phyloP scores from a whole-genome alignment of 371 early-diverging fungal genomes.

The Furculomyces boomerangus region DNA sequence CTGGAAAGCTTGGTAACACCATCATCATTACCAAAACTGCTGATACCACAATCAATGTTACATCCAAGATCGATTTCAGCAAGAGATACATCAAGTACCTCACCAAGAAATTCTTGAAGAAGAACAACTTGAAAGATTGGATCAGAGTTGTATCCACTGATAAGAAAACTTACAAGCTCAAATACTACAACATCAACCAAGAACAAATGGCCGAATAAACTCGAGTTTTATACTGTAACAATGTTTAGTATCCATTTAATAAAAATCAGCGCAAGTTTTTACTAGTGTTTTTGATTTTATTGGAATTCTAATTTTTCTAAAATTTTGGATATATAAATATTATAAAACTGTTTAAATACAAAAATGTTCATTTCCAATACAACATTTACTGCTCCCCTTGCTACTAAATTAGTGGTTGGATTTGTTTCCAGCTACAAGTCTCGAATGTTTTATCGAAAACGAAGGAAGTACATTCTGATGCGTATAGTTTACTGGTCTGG shows the following conservation, averaged over 20 bases:
- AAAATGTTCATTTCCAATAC: too few species aligned
- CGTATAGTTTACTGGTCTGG: not conserved
- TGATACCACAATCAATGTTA: constrained; percentile 59
- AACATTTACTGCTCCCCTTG: too few species aligned
- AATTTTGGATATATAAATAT: too few species aligned
- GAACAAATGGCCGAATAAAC: constrained; percentile 47
- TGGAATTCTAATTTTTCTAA: too few species aligned
- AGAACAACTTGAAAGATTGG: constrained; percentile 96
- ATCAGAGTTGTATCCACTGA: constrained; percentile 84
- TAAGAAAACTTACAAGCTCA: constrained; percentile 86
- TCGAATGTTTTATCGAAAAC: not conserved
- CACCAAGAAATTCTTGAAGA: constrained; percentile 99
- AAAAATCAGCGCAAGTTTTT: too few species aligned
- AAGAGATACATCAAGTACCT: constrained; percentile 99
- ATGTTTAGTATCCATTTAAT: not conserved
- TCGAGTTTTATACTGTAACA: not conserved
- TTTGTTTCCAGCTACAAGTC: not conserved
- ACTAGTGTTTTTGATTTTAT: too few species aligned
- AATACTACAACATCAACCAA: constrained; percentile 71
- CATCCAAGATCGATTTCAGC: constrained; percentile 63
- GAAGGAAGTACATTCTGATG: not conserved
- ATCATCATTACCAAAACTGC: constrained; percentile 65
- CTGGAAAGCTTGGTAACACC: constrained; percentile 83
- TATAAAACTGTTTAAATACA: too few species aligned
- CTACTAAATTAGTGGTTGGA: too few species aligned